Conservation (phyloP, 1,284 basidiomycete species). For the Trichosporon ovoides region DNA sequence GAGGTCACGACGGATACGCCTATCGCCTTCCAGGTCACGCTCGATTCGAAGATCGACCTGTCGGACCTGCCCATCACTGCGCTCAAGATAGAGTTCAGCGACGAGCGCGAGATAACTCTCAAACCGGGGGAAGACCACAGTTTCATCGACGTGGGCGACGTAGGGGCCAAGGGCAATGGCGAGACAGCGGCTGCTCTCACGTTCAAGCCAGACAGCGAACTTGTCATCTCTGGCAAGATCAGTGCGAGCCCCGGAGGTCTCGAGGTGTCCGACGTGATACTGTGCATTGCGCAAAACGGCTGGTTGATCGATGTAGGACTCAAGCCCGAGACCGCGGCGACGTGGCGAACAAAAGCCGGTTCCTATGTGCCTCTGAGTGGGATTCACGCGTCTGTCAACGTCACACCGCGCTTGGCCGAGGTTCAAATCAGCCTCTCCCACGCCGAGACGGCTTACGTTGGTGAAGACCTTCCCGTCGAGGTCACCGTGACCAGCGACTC, state of each 20-base stretch:
- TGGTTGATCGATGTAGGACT: conserved; percentile 37
- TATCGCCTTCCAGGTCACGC: conserved; percentile 63
- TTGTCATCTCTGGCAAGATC: conserved; percentile 25
- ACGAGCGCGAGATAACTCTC: conserved; percentile 34
- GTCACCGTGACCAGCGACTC: conserved; percentile 47
- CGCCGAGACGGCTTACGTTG: conserved; percentile 63
- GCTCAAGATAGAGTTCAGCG: conserved; percentile 37
- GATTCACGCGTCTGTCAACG: conserved; percentile 48
- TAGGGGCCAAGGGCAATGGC: not conserved
- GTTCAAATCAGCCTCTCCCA: conserved; percentile 58
- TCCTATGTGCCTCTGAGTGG: conserved; percentile 17
- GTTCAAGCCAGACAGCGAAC: conserved; percentile 17
- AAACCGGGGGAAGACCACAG: not conserved
- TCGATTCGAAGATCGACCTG: conserved; percentile 44
- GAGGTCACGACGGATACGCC: conserved; percentile 59
- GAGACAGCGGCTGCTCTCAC: conserved; percentile 16
- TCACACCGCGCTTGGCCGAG: conserved; percentile 60
- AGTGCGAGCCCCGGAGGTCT: conserved; percentile 20
- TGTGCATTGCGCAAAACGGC: conserved; percentile 26
- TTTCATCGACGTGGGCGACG: conserved; percentile 10
- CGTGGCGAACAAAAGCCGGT: conserved; percentile 24
- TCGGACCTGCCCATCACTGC: conserved; percentile 33
- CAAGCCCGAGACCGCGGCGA: conserved; percentile 13
- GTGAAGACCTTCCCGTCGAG: conserved; percentile 66
- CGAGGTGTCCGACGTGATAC: conserved; percentile 25